Evolutionary conservation across 2,329 filamentous ascomycete genomes (phyloP), one percentile per base, ranked within the genome.

Genomic region (Colletotrichum magnum): DNA sequence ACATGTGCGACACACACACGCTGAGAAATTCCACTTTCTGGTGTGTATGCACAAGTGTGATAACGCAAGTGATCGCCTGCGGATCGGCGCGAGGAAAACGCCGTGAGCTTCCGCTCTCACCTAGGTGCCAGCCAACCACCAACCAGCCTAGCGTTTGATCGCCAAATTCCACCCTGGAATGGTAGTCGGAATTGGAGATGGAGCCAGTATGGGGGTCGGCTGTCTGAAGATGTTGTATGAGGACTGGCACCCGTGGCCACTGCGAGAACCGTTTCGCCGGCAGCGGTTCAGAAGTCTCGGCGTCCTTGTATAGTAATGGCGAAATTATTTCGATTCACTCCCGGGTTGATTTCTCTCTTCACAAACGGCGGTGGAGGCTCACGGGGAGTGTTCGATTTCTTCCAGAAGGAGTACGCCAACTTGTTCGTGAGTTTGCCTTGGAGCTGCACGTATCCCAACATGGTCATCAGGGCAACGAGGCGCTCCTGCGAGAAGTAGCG

Each of bases 361-460:
- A 85, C 85, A 76, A 92, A 93, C 13, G 76, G 77, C 58, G 72
- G 74, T 57, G 71, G 24, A 2, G 64, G 32, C 69, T 62, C 39
- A 51, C 69, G 18, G 76, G 72, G 24, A 69, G 41, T 6, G 61
- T 65, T 10, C 12, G 73, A 58, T 68, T 87, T 86, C 73, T 83
- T 88, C 93, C 95, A 98, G n/a, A 98, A 85, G 72, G 94, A 95
- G 79, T 97, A 98, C 24, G 94, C 90, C 58, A 99, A 84, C 80
- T 97, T 97, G 52, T 91, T 87, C 1, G 93, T 96, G 72, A 90
- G 84, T 81, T 97, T 98, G 72, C 85, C 87, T 74, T 89, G 84
- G 10, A 87, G 78, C 74, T 90, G 80, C 13, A 79, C 79, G 78
- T 95, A 98, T 1, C 95, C 95, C 45, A 99, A 80, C 56, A 87